Conservation (phyloP, 2,329 filamentous ascomycete species). For the Penicillium sp. region DNA sequence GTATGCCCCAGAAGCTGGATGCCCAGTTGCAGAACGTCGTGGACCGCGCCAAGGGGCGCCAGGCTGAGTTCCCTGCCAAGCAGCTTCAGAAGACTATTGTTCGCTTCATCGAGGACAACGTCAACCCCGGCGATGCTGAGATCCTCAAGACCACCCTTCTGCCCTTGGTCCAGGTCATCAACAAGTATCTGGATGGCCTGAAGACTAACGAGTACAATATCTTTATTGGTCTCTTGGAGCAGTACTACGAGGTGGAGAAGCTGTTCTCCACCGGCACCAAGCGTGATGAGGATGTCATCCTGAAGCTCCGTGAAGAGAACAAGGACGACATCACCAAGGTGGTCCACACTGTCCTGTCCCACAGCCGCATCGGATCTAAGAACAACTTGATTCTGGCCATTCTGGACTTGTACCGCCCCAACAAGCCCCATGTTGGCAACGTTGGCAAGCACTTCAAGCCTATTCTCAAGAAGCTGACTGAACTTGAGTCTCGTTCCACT, state of each 20-base stretch:
- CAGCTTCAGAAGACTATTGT: conserved; percentile 76
- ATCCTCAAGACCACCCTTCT: conserved; percentile 69
- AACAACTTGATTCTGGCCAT: conserved; percentile 90
- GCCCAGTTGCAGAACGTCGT: conserved; percentile 77
- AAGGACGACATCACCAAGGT: conserved; percentile 86
- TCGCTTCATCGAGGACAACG: conserved; percentile 85
- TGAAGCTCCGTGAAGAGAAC: conserved; percentile 92
- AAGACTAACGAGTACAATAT: conserved; percentile 86
- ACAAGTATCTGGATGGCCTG: conserved; percentile 78
- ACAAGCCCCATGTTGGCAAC: conserved; percentile 85
- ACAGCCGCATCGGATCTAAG: conserved; percentile 89
- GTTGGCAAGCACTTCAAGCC: conserved; percentile 83
- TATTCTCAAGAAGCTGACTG: conserved; percentile 78
- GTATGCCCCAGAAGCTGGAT: conserved; percentile 94
- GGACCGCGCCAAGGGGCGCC: conserved; percentile 73
- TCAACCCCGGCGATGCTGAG: conserved; percentile 68
- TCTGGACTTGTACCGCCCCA: conserved; percentile 89
- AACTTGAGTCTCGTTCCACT: conserved; percentile 80
- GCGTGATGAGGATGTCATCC: conserved; percentile 89
- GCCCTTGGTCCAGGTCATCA: conserved; percentile 74
- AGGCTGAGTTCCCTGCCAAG: conserved; percentile 88
- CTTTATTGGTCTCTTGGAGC: conserved; percentile 72
- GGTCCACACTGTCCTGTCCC: conserved; percentile 84
- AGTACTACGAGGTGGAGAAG: conserved; percentile 79
- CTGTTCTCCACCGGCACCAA: conserved; percentile 80